These are phyloP conservation scores for Calonectria ilicicola DNA, from an alignment of 2,329 filamentous ascomycete species.

Conservation along the genomic window DNA sequence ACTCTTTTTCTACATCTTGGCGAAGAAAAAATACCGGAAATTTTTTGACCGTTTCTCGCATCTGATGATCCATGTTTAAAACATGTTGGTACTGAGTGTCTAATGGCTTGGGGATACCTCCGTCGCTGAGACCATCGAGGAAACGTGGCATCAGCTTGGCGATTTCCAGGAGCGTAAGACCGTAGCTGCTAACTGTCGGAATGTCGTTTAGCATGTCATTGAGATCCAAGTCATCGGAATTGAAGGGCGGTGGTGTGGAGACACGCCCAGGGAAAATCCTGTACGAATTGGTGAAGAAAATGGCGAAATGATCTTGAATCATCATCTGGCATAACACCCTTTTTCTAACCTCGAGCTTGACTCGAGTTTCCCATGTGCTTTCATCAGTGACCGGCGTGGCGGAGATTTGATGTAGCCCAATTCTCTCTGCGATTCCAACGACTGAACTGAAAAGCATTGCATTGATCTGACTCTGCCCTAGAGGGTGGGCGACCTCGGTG, in stretches of 20 bases:
- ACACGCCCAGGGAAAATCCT: background rate
- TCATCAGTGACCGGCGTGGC: background rate
- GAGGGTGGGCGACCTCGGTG: conserved; percentile 1
- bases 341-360: background rate
- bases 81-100: conserved; percentile 1
- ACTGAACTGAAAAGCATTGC: background rate
- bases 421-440: background rate
- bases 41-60: background rate
- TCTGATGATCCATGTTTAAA: background rate
- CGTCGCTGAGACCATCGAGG: background rate
- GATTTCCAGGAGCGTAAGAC: background rate
- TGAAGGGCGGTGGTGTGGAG: background rate
- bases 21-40: background rate
- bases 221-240: background rate
- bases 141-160: conserved; percentile 10
- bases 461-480: conserved; percentile 4
- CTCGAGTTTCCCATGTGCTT: background rate
- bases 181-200: conserved; percentile 9
- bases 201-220: background rate
- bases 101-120: background rate
- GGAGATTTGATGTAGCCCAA: conserved; percentile 8
- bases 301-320: conserved; percentile 17
- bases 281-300: conserved; percentile 11
- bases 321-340: conserved; percentile 9
- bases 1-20: background rate